Evolutionary conservation across 805 yeast genomes (phyloP).

Genomic region (Schwanniomyces pseudopolymorphus): DNA sequence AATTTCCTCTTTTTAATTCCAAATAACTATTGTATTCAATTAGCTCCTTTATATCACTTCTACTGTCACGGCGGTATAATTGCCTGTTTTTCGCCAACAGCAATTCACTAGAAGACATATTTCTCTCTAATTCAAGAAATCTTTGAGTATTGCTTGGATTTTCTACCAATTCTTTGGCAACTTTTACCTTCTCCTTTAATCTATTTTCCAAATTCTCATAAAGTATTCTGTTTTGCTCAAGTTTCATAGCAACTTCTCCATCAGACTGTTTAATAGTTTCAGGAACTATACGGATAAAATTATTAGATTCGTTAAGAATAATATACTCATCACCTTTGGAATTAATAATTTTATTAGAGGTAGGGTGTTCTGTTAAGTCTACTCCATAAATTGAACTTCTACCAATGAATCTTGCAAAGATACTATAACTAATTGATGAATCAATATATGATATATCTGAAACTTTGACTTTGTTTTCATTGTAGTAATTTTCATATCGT

Average conservation of each 20-base stretch:
- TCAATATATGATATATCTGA: conserved; percentile 30
- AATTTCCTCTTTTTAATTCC: conserved; percentile 12
- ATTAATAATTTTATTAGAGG: conserved; percentile 28
- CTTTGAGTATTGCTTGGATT: conserved; percentile 9
- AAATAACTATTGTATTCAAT: conserved; percentile 9
- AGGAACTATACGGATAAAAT: conserved; percentile 27
- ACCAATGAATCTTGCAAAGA: conserved; percentile 38
- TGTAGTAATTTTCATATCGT: conserved; percentile 11
- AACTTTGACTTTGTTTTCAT: conserved; percentile 7
- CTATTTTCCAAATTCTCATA: conserved; percentile 23
- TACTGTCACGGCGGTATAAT: conserved; percentile 11
- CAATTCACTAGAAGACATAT: background rate
- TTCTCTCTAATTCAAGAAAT: conserved; percentile 13
- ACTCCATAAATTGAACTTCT: conserved; percentile 32
- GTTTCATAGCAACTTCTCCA: conserved; percentile 14
- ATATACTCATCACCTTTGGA: conserved; percentile 40
- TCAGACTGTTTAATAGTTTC: conserved; percentile 12
- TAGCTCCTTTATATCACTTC: conserved; percentile 7
- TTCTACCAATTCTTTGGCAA: conserved; percentile 20
- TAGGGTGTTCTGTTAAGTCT: conserved; percentile 8
- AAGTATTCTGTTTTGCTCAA: conserved; percentile 18
- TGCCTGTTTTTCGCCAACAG: conserved; percentile 17
- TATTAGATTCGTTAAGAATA: conserved; percentile 30
- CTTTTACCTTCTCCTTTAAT: conserved; percentile 27
- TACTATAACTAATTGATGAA: conserved; percentile 30